Conservation (phyloP, 768 basidiomycete species). For the Dioszegia aurantiaca region DNA sequence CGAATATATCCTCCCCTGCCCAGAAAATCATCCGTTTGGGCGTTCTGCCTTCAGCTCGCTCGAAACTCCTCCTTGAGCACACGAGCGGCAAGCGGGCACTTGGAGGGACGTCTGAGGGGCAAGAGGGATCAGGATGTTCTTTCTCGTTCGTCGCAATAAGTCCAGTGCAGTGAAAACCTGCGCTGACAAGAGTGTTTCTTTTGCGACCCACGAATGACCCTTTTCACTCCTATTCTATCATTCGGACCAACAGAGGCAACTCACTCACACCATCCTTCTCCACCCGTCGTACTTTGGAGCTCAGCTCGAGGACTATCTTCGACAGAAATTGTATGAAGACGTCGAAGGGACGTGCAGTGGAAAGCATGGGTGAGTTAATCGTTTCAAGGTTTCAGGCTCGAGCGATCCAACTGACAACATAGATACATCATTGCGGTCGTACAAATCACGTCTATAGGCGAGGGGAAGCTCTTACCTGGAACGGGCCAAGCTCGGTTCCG, state of each 20-base stretch:
- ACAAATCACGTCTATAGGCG: slow-evolving; percentile 77
- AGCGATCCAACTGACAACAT: not conserved
- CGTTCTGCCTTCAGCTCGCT: too few relatives aligned
- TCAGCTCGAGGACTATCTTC: slow-evolving; percentile 86
- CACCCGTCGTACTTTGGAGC: slow-evolving; percentile 99
- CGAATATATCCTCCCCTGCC: too few relatives aligned
- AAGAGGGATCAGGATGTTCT: slow-evolving; percentile 39
- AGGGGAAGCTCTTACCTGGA: slow-evolving; percentile 85
- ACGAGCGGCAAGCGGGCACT: not conserved
- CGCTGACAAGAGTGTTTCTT: slow-evolving; percentile 24
- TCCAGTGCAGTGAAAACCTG: slow-evolving; percentile 15
- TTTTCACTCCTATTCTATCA: not conserved
- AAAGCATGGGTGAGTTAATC: slow-evolving; percentile 64
- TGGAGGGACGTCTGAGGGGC: not conserved
- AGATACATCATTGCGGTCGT: slow-evolving; percentile 53
- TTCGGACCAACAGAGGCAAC: slow-evolving; percentile 68
- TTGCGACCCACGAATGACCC: slow-evolving; percentile 3
- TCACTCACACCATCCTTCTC: slow-evolving; percentile 93
- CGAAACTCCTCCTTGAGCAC: too few relatives aligned
- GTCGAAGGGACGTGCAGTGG: slow-evolving; percentile 98
- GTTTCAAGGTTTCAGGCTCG: not conserved
- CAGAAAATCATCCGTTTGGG: too few relatives aligned
- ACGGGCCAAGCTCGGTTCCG: slow-evolving; percentile 95
- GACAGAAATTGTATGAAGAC: slow-evolving; percentile 88
- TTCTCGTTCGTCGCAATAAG: slow-evolving; percentile 42